Conservation (phyloP, 2,329 filamentous ascomycete species). For the Colletotrichum sp. region DNA sequence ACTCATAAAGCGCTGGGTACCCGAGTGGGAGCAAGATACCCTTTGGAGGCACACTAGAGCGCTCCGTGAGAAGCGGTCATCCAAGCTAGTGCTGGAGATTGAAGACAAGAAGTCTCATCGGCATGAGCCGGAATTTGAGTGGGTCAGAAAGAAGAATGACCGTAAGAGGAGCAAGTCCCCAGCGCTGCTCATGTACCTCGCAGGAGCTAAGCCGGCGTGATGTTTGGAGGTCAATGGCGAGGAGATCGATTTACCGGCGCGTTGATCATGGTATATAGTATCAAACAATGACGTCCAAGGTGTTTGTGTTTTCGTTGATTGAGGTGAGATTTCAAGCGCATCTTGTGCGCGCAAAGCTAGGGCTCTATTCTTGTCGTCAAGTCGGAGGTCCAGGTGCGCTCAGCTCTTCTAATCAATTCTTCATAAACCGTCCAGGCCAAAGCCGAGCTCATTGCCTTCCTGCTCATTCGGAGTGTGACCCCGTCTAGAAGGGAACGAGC, state of each 20-base stretch:
- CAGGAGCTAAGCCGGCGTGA: conserved; percentile 52
- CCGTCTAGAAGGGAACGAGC: conserved; percentile 83
- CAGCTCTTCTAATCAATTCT: conserved; percentile 80
- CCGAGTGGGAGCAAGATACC: conserved; percentile 72
- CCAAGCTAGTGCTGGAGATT: conserved; percentile 49
- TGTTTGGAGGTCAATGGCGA: neutral
- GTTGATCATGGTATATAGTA: neutral
- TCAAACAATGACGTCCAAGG: neutral
- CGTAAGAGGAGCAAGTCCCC: conserved; percentile 62
- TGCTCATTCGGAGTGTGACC: conserved; percentile 81
- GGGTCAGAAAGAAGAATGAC: conserved; percentile 61
- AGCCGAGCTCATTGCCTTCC: conserved; percentile 93
- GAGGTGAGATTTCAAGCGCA: neutral
- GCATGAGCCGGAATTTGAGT: conserved; percentile 56
- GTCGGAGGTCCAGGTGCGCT: conserved; percentile 27
- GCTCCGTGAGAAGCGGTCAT: conserved; percentile 60
- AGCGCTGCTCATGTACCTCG: conserved; percentile 61
- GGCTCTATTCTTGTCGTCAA: neutral
- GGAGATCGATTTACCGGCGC: neutral
- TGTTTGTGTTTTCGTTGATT: neutral
- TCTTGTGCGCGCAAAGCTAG: neutral
- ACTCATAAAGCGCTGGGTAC: conserved; percentile 76
- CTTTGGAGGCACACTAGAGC: conserved; percentile 75
- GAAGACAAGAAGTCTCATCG: conserved; percentile 49
- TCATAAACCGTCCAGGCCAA: conserved; percentile 98